Conservation (phyloP, 345 rosid species). For the Arabidopsis arenosa region DNA sequence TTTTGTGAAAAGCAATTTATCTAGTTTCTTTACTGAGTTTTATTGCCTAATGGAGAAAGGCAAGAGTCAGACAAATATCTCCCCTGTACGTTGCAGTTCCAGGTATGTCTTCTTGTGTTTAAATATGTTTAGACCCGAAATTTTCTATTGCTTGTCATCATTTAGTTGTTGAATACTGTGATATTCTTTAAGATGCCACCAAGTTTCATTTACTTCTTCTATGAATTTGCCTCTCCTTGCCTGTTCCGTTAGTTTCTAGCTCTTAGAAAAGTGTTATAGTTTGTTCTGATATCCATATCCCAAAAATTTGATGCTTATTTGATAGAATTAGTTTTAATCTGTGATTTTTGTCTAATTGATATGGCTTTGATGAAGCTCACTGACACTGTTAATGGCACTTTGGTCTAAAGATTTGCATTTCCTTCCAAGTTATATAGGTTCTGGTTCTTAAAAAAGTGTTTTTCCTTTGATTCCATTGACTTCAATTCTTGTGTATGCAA, state of each 20-base stretch:
- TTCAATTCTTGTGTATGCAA: background rate
- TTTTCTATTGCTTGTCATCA: conserved; percentile 4
- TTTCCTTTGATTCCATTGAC: background rate
- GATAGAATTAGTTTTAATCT: background rate
- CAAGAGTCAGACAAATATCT: conserved; percentile 80
- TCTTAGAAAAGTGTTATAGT: background rate
- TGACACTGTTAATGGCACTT: background rate
- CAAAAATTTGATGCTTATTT: background rate
- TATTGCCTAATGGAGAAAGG: conserved; percentile 74
- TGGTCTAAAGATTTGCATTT: conserved; percentile 16
- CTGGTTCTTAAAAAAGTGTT: background rate
- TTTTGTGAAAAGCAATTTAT: conserved; percentile 37
- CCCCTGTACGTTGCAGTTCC: conserved; percentile 74
- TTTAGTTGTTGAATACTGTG: background rate
- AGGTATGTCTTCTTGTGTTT: conserved; percentile 60
- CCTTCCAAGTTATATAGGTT: background rate
- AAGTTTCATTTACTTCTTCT: background rate
- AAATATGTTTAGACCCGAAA: background rate
- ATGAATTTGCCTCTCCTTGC: background rate
- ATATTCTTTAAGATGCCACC: background rate
- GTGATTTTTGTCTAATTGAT: background rate
- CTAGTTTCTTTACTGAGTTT: conserved; percentile 55
- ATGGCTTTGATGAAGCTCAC: background rate
- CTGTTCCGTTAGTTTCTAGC: background rate
- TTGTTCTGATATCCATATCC: background rate